Base-by-base conservation (phyloP, 495 filamentous ascomycete species). In the Penicillium ucsense region DNA sequence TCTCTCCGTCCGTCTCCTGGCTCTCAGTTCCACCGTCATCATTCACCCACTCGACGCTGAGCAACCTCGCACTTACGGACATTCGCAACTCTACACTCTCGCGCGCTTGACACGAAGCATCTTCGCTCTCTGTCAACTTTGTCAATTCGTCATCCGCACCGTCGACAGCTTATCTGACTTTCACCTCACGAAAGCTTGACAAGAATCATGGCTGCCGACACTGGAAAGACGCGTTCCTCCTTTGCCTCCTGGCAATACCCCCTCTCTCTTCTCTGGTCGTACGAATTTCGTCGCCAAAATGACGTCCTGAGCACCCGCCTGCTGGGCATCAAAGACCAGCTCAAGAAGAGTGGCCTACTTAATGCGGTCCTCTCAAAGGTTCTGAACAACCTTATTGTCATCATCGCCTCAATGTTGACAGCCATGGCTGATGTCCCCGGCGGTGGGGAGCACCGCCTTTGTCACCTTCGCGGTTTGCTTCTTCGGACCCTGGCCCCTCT, bases 201-300 rank as follows among this genome's bases (percentile, higher is more conserved):
- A 39, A 31, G 51, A 43, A 36, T 36, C 53, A 41, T 31, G 31
- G 10, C 42, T 47, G 11, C 5, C 36, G 46, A 34, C 30, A 3
- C 40, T 32, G 39, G 37, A 41, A 11, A 53, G 32, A 34, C 34
- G 29, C 39, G 30, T 35, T 5, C 7, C 4, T 10, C 41, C 41
- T 38, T 34, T 8, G 2, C n/a, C 27, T 9, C 12, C 11, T 34
- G 9, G 8, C 4, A 10, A 10, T 39, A 42, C 36, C 54, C 34
- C 32, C 41, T 47, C 44, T 3, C 59, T 4, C 53, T 67, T 33
- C 60, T 70, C 38, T 68, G 65, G 65, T 59, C 59, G 6, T 55
- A 65, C 45, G 51, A 68, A 46, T 48, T 68, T 29, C 62, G 59
- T 8, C 62, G 62, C 10, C 60, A 70, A 52, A 62, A 67, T 46